Evolutionary conservation across 192 early-diverging fungal species (phyloP).

Genomic region (Podila clonocystis): DNA sequence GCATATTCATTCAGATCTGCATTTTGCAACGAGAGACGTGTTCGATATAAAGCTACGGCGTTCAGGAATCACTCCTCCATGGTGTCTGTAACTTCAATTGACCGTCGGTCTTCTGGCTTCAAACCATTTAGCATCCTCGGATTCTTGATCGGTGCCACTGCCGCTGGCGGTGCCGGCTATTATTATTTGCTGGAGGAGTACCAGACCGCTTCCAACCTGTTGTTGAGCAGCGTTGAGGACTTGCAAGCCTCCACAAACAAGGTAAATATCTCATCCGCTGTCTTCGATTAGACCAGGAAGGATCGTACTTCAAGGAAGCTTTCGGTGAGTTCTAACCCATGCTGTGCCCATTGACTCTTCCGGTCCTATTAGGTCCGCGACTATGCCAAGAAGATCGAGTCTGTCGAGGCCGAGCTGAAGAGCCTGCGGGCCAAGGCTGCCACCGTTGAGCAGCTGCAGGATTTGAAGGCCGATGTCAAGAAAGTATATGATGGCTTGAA

Average conservation of each 20-base stretch:
- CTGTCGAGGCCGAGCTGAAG: conserved; percentile 71
- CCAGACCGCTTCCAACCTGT: conserved; percentile 71
- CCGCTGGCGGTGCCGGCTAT: conserved; percentile 79
- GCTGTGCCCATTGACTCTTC: background rate
- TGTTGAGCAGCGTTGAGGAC: conserved; percentile 82
- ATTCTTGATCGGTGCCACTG: conserved; percentile 80
- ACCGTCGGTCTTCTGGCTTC: background rate
- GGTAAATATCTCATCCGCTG: conserved; percentile 43
- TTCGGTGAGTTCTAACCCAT: background rate
- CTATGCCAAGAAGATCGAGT: conserved; percentile 83
- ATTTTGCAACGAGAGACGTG: too few species aligned
- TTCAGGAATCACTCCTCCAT: too few species aligned
- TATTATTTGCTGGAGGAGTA: conserved; percentile 91
- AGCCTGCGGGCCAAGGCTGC: conserved; percentile 65
- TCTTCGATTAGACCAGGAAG: background rate
- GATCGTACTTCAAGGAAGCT: background rate
- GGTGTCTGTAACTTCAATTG: background rate
- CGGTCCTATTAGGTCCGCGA: conserved; percentile 61
- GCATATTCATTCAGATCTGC: too few species aligned
- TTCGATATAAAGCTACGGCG: too few species aligned
- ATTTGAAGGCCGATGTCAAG: conserved; percentile 60
- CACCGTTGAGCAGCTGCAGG: conserved; percentile 65
- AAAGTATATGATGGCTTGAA: conserved; percentile 77
- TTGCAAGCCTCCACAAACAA: conserved; percentile 81
- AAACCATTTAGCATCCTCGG: conserved; percentile 69